A percentile compares a stretch with the other conserved stretches of the same genome.
Conservation (phyloP, 441 rosid genomes). For the Manihot esculenta region DNA sequence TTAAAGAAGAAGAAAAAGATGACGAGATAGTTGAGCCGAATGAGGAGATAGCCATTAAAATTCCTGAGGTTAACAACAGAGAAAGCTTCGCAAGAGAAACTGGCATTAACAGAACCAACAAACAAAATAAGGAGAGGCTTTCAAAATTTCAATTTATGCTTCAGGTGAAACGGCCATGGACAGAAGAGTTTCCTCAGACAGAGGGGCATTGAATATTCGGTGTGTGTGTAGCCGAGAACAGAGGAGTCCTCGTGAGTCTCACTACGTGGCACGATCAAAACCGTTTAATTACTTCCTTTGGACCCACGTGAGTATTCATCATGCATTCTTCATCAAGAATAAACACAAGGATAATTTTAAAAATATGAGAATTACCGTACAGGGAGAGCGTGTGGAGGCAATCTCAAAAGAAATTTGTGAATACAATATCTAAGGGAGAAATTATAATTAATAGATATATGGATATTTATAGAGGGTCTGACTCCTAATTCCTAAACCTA, state of each 20-base stretch:
- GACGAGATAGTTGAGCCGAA: slow-evolving; percentile 27
- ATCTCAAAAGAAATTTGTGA: no score
- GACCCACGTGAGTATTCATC: not conserved
- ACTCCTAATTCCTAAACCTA: no score
- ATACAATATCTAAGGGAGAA: no score
- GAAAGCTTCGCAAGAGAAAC: not conserved
- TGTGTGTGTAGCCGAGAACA: not conserved
- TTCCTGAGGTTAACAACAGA: not conserved
- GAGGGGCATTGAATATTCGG: slow-evolving; percentile 36
- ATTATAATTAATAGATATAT: no score
- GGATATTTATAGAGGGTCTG: no score
- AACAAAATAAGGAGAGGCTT: not conserved
- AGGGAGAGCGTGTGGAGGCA: no score
- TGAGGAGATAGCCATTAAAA: slow-evolving; percentile 60
- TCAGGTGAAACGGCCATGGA: not conserved
- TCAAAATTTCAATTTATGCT: not conserved
- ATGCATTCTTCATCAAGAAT: no score
- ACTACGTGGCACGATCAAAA: slow-evolving; percentile 6
- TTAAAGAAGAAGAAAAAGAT: slow-evolving; percentile 23
- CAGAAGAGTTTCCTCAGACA: slow-evolving; percentile 21
- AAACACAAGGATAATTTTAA: no score
- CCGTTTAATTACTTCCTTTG: not conserved
- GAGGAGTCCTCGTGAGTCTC: not conserved
- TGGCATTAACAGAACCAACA: not conserved
- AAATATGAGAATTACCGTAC: no score